phyloP scores from a whole-genome alignment of 2,329 filamentous ascomycete genomes.

The Chaetomium sp. region DNA sequence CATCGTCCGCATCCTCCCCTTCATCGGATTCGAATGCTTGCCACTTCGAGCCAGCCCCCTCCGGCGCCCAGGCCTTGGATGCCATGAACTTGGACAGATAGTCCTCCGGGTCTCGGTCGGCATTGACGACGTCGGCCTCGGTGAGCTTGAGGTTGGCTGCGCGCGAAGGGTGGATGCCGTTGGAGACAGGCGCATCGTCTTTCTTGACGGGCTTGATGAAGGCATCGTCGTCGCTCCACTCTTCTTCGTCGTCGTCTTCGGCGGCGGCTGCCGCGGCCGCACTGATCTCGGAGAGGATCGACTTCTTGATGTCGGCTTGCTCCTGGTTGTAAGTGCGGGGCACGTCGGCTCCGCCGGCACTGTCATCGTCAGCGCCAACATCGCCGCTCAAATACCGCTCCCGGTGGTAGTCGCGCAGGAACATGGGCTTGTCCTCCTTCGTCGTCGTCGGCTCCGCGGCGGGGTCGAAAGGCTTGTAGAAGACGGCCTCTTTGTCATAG shows the following conservation, averaged over 20 bases:
- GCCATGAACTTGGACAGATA: constrained; percentile 95
- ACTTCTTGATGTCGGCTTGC: constrained; percentile 73
- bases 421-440: constrained; percentile 78
- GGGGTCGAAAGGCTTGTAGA: constrained; percentile 64
- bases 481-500: constrained; percentile 73
- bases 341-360: constrained; percentile 32
- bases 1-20: constrained; percentile 66
- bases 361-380: constrained; percentile 48
- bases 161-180: constrained; percentile 53
- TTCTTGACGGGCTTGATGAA: constrained; percentile 68
- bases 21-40: constrained; percentile 90
- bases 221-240: constrained; percentile 58
- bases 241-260: constrained; percentile 39
- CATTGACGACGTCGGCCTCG: constrained; percentile 62
- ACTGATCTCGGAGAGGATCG: constrained; percentile 75
- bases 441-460: constrained; percentile 35
- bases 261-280: constrained; percentile 44
- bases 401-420: constrained; percentile 83
- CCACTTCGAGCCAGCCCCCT: constrained; percentile 54
- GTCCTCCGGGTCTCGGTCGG: constrained; percentile 78
- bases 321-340: constrained; percentile 78
- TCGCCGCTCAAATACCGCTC: constrained; percentile 76
- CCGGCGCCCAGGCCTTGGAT: constrained; percentile 81
- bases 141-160: constrained; percentile 40
- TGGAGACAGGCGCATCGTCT: constrained; percentile 30